These are phyloP conservation scores for Corchorus capsularis DNA, from an alignment of 345 rosid genomes.

Conservation along the genomic window DNA sequence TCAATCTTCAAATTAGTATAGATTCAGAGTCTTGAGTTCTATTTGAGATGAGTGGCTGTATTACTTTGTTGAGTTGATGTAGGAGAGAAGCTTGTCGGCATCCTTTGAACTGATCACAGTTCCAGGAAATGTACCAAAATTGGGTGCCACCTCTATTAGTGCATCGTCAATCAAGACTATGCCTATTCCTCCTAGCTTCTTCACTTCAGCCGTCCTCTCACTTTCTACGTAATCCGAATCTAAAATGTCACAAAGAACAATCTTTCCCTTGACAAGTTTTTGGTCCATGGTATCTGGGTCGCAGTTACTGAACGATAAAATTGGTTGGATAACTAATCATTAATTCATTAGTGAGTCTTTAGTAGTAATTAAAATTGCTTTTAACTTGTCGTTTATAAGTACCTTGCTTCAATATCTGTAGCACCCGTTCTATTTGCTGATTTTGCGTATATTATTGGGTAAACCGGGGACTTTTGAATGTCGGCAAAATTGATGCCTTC, in stretches of 20 bases:
- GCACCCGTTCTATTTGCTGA: conserved; percentile 45
- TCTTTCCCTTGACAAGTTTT: conserved; percentile 55
- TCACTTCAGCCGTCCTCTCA: conserved; percentile 40
- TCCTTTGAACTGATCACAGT: conserved; percentile 56
- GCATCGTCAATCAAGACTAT: conserved; percentile 49
- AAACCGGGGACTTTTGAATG: conserved; percentile 49
- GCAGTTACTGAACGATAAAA: conserved; percentile 50
- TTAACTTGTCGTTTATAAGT: not conserved
- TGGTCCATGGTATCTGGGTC: conserved; percentile 40
- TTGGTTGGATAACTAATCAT: not conserved
- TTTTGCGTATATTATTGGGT: conserved; percentile 59
- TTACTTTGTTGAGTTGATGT: conserved; percentile 76
- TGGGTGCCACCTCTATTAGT: conserved; percentile 43
- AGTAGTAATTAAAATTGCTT: not conserved
- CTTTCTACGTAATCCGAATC: conserved; percentile 23
- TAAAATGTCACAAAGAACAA: conserved; percentile 59
- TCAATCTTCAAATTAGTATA: no score
- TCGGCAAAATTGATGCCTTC: conserved; percentile 68
- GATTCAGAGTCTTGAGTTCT: not conserved
- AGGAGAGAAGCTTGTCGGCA: conserved; percentile 45
- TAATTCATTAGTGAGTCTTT: no score
- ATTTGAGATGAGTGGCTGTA: not conserved
- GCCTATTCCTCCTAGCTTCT: conserved; percentile 60
- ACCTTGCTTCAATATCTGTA: conserved; percentile 54
- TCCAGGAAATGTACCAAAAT: conserved; percentile 49